Evolutionary conservation across 495 filamentous ascomycete genomes (phyloP).

Genomic region (Hypoxylon trugodes): DNA sequence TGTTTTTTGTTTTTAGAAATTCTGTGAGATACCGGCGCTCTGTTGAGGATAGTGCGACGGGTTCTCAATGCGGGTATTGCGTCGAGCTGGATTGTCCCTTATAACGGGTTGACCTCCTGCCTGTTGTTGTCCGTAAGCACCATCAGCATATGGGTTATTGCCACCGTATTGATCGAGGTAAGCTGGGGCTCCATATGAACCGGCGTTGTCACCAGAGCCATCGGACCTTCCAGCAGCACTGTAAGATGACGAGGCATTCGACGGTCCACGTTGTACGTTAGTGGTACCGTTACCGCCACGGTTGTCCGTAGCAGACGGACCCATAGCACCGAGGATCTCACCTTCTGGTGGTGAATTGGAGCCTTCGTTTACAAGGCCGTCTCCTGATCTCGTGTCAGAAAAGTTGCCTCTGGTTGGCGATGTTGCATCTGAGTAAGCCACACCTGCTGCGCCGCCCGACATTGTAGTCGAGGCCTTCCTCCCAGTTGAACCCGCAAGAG

Average conservation of each 20-base stretch:
- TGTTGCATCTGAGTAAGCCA: slow-evolving; percentile 77
- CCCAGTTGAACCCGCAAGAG: slow-evolving; percentile 70
- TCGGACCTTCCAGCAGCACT: slow-evolving; percentile 85
- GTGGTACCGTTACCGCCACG: slow-evolving; percentile 49
- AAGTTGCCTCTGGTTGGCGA: slow-evolving; percentile 75
- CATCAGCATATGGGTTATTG: slow-evolving; percentile 57
- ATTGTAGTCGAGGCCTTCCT: slow-evolving; percentile 89
- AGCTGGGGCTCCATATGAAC: slow-evolving; percentile 54
- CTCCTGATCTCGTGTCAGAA: slow-evolving; percentile 77
- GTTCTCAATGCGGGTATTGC: slow-evolving; percentile 94
- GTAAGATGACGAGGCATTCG: slow-evolving; percentile 96
- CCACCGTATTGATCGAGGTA: slow-evolving; percentile 64
- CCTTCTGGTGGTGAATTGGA: slow-evolving; percentile 70
- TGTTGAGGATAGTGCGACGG: slow-evolving; percentile 86
- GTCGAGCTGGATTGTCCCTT: slow-evolving; percentile 87
- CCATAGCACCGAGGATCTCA: slow-evolving; percentile 75
- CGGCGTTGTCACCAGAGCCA: slow-evolving; percentile 75
- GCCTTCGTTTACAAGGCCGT: slow-evolving; percentile 68
- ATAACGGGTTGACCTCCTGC: slow-evolving; percentile 78
- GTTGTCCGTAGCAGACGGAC: slow-evolving; percentile 72
- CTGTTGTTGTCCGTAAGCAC: slow-evolving; percentile 45
- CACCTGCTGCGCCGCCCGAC: slow-evolving; percentile 72
- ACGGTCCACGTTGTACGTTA: slow-evolving; percentile 87
- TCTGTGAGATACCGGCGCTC: slow-evolving; percentile 97
- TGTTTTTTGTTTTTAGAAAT: slow-evolving; percentile 84